phyloP scores from a whole-genome alignment of 306 rosid genomes.

The Corylus avellana region DNA sequence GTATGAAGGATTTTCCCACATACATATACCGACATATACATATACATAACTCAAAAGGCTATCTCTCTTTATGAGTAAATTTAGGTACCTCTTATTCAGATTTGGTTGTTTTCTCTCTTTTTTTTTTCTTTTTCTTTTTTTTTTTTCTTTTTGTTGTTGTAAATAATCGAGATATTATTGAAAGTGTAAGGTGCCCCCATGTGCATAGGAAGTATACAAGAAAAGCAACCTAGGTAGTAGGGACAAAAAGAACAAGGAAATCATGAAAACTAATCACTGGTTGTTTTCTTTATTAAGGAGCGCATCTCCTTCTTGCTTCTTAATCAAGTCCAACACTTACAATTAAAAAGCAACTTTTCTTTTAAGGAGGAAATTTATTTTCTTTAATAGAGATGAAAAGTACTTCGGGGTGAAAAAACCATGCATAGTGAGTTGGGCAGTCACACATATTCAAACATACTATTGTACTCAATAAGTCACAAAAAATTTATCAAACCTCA shows the following conservation, averaged over 20 bases:
- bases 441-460: background rate
- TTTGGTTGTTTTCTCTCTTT: no score
- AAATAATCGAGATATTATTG: no score
- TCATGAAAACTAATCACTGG: no score
- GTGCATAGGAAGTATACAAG: no score
- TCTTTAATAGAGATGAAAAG: background rate
- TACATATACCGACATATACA: no score
- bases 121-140: no score
- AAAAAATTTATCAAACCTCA: constrained; percentile 62
- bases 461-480: background rate
- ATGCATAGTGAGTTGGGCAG: background rate
- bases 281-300: background rate
- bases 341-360: background rate
- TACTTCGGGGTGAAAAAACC: background rate
- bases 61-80: background rate
- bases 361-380: background rate
- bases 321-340: background rate
- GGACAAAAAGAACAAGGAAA: no score
- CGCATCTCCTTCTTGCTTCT: background rate
- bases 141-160: no score
- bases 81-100: background rate
- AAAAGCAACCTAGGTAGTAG: no score
- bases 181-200: no score
- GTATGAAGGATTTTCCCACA: constrained; percentile 6
- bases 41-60: no score